phyloP scores from a whole-genome alignment of 2,329 filamentous ascomycete species.

The Coniochaeta hoffmannii region DNA sequence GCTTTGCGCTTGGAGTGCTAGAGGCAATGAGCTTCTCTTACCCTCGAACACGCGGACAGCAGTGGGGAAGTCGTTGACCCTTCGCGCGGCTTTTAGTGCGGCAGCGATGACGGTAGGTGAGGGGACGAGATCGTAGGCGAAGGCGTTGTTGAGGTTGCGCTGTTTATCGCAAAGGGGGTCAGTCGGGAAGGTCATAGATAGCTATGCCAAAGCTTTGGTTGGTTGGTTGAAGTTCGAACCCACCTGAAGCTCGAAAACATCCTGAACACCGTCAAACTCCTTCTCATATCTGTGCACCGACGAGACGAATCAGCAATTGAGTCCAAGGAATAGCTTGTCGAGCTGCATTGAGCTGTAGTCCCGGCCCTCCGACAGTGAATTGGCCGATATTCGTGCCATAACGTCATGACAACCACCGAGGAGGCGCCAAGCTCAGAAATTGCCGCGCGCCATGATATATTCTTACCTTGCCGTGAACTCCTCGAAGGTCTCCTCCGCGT shows the following conservation, averaged over 20 bases:
- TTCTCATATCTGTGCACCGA: conserved; percentile 78
- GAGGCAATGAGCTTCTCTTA: conserved; percentile 35
- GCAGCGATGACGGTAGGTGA: conserved; percentile 85
- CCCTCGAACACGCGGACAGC: conserved; percentile 98
- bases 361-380: background rate
- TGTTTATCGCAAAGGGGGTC: too few relatives aligned
- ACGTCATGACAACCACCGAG: conserved; percentile 8
- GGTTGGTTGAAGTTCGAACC: conserved; percentile 23
- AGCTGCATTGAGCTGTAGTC: conserved; percentile 6
- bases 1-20: background rate
- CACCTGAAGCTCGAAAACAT: conserved; percentile 99
- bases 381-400: conserved; percentile 2
- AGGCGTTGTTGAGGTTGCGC: conserved; percentile 98
- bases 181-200: too few relatives aligned
- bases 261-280: conserved; percentile 95
- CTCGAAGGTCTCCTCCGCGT: conserved; percentile 96
- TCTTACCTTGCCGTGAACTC: conserved; percentile 95
- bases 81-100: conserved; percentile 84
- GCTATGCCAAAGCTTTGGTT: background rate
- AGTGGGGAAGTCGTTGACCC: conserved; percentile 98
- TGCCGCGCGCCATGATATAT: conserved; percentile 6
- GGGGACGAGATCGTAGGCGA: conserved; percentile 99
- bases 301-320: conserved; percentile 30
- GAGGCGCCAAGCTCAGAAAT: background rate
- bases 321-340: conserved; percentile 2